A percentile compares a stretch with the other conserved stretches of the same genome.
These are phyloP conservation scores for Colletotrichum eleusines DNA, from an alignment of 2,329 filamentous ascomycete genomes.

Conservation along the genomic window DNA sequence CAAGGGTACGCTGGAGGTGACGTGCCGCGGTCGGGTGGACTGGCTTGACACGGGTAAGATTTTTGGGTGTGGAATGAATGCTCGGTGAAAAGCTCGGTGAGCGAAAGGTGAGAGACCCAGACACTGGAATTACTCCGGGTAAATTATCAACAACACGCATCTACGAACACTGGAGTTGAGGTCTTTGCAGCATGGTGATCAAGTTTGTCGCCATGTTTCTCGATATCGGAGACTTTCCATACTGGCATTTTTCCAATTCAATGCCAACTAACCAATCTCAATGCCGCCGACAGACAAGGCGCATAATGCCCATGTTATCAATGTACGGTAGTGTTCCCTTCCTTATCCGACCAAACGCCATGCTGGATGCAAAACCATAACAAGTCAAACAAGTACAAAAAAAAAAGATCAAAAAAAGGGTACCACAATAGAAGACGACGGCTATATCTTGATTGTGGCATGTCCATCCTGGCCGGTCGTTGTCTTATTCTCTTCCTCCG, in stretches of 20 bases:
- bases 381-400: not conserved
- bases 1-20: not conserved
- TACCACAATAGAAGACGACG: not conserved
- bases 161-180: not conserved
- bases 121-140: conserved; percentile 31
- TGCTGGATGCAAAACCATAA: conserved; percentile 15
- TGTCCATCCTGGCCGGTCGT: conserved; percentile 16
- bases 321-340: conserved; percentile 2
- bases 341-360: conserved; percentile 31
- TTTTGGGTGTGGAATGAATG: conserved; percentile 6
- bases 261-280: not conserved
- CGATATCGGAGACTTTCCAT: too few species aligned
- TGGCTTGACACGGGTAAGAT: conserved; percentile 3
- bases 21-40: not conserved
- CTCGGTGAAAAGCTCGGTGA: conserved; percentile 37
- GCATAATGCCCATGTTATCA: not conserved
- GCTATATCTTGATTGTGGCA: conserved; percentile 12
- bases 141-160: not conserved
- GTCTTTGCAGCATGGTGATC: not conserved
- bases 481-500: not conserved
- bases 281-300: not conserved
- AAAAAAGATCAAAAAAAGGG: not conserved
- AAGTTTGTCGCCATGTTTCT: too few species aligned
- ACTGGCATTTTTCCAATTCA: not conserved
- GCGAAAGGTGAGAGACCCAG: conserved; percentile 1